Percentiles rank a stretch among this genome's conserved stretches.
These are phyloP conservation scores for Centella asiatica DNA, from an alignment of 129 eudicot genomes.

Conservation along the genomic window DNA sequence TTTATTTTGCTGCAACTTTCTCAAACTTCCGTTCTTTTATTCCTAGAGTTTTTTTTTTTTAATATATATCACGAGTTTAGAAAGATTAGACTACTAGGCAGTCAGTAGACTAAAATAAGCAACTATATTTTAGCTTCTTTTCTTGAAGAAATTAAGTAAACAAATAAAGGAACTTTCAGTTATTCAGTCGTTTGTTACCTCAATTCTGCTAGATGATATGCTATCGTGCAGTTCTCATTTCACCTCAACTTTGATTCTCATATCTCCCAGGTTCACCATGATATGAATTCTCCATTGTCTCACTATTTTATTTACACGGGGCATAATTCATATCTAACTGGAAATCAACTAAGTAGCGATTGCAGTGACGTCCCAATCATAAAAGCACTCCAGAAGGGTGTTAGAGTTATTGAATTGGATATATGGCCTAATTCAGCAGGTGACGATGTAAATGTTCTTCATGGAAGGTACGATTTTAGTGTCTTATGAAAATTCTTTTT, in stretches of 20 bases:
- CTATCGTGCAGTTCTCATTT: too few species aligned
- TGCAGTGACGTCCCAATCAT: conserved; percentile 91
- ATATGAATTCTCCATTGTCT: conserved; percentile 80
- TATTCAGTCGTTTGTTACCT: not conserved
- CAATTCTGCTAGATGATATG: too few species aligned
- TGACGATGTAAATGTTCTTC: conserved; percentile 69
- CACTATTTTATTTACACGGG: conserved; percentile 90
- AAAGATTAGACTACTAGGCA: too few species aligned
- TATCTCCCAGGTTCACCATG: conserved; percentile 58
- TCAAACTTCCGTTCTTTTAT: too few species aligned
- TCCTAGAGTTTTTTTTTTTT: too few species aligned
- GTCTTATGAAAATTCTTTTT: conserved; percentile 7
- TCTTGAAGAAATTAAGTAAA: not conserved
- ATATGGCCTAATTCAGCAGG: conserved; percentile 87
- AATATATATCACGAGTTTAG: too few species aligned
- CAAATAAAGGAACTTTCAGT: not conserved
- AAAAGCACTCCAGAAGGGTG: conserved; percentile 63
- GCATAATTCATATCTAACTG: conserved; percentile 88
- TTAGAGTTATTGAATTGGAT: conserved; percentile 87
- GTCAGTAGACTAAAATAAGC: too few species aligned
- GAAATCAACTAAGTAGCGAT: conserved; percentile 85
- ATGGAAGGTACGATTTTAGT: conserved; percentile 56
- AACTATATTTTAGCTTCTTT: not conserved
- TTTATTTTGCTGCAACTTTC: too few species aligned
- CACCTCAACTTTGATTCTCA: conserved; percentile 13